These are phyloP conservation scores for Pseudocercospora crystallina DNA, from an alignment of 2,329 filamentous ascomycete species.

Conservation along the genomic window DNA sequence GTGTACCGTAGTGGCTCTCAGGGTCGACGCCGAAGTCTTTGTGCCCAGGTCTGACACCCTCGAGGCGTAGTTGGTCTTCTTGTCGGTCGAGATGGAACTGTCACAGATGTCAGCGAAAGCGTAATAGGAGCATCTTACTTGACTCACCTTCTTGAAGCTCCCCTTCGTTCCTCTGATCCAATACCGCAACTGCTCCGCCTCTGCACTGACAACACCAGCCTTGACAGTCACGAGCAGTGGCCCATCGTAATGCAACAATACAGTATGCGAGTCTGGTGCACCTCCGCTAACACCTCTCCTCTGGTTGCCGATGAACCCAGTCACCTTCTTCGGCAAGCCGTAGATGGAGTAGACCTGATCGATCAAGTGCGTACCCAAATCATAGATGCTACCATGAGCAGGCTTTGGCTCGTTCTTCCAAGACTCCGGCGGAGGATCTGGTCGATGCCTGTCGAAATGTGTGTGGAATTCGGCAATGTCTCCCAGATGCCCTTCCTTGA, in stretches of 20 bases:
- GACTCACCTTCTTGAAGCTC: conserved; percentile 67
- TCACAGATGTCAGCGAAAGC: conserved; percentile 17
- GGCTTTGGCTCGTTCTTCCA: conserved; percentile 70
- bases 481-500: conserved; percentile 62
- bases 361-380: conserved; percentile 73
- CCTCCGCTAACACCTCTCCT: conserved; percentile 58
- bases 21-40: conserved; percentile 65
- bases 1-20: conserved; percentile 56
- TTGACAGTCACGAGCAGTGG: conserved; percentile 68
- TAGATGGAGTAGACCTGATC: conserved; percentile 73
- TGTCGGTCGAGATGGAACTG: conserved; percentile 66
- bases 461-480: conserved; percentile 76
- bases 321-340: conserved; percentile 66
- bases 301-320: conserved; percentile 67
- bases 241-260: conserved; percentile 64
- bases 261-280: conserved; percentile 55
- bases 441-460: conserved; percentile 74
- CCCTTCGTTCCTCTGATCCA: conserved; percentile 75
- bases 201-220: conserved; percentile 66
- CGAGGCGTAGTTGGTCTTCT: conserved; percentile 65
- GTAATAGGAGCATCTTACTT: background rate
- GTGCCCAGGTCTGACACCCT: conserved; percentile 62
- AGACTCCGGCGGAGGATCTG: conserved; percentile 49
- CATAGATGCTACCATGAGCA: conserved; percentile 69
- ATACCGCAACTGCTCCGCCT: conserved; percentile 69